A percentile compares a stretch with the other conserved stretches of the same genome.
Conservation (phyloP, 208 protist genomes). For the Wallacemonas sp. region DNA sequence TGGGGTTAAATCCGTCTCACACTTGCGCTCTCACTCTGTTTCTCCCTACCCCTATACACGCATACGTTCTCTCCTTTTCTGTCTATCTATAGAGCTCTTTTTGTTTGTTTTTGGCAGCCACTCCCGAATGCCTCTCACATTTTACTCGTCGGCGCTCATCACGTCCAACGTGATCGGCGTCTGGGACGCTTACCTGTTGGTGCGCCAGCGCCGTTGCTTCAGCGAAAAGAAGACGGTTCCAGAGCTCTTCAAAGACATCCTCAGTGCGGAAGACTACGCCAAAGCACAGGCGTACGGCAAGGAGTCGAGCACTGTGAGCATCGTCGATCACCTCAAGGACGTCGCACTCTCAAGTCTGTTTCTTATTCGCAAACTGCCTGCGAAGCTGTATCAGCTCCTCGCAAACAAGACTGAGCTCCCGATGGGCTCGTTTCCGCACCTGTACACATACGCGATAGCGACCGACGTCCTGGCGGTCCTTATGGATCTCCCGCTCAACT, state of each 20-base stretch:
- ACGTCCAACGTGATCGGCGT: slow-evolving; percentile 41
- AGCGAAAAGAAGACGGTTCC: slow-evolving; percentile 18
- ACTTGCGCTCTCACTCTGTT: no score
- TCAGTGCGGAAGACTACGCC: slow-evolving; percentile 46
- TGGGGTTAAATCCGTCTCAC: no score
- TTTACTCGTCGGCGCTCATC: slow-evolving; percentile 42
- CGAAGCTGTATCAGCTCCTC: slow-evolving; percentile 43
- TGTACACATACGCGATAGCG: slow-evolving; percentile 37
- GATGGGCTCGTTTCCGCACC: slow-evolving; percentile 58
- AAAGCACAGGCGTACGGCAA: slow-evolving; percentile 45
- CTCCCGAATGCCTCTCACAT: slow-evolving; percentile 19
- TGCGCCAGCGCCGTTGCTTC: slow-evolving; percentile 41
- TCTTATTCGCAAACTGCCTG: slow-evolving; percentile 36
- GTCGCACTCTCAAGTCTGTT: slow-evolving; percentile 30
- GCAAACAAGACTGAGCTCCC: slow-evolving; percentile 20
- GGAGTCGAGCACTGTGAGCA: slow-evolving; percentile 30
- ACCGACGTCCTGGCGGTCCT: slow-evolving; percentile 41
- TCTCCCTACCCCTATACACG: neutral
- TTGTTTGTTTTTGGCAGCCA: slow-evolving; percentile 22
- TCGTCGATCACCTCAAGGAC: slow-evolving; percentile 37
- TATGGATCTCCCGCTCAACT: slow-evolving; percentile 59
- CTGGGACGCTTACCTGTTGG: slow-evolving; percentile 61
- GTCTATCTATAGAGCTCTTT: slow-evolving; percentile 16
- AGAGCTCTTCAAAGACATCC: slow-evolving; percentile 24
- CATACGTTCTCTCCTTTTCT: neutral